A percentile compares a stretch with the other conserved stretches of the same genome.
Evolutionary conservation across 768 basidiomycete genomes (phyloP).

Genomic region (Auriscalpium microsporum): DNA sequence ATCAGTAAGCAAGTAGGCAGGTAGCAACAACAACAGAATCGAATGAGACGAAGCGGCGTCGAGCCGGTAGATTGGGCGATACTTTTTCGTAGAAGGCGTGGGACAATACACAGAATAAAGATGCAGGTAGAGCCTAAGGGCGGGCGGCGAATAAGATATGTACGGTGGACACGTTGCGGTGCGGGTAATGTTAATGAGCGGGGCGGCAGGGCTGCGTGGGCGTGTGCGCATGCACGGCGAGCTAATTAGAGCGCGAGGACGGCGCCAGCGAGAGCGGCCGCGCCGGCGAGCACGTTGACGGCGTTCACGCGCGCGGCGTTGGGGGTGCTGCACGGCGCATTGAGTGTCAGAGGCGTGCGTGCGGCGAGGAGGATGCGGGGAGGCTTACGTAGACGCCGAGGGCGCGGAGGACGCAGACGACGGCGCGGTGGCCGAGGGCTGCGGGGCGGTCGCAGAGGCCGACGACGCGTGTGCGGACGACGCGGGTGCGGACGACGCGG

Average conservation of each 20-base stretch:
- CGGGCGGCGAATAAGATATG: too few relatives aligned
- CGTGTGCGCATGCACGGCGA: too few relatives aligned
- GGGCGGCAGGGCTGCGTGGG: too few relatives aligned
- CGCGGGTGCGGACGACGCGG: neutral
- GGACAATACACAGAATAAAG: too few relatives aligned
- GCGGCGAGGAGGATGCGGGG: neutral
- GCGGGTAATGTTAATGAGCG: too few relatives aligned
- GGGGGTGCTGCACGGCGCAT: neutral
- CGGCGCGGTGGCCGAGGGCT: neutral
- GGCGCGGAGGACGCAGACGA: neutral
- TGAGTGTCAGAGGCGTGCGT: neutral
- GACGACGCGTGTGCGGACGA: neutral
- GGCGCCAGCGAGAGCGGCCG: constrained; percentile 7
- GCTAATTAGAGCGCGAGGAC: constrained; percentile 5
- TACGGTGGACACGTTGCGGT: too few relatives aligned
- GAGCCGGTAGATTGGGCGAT: too few relatives aligned
- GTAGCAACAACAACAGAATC: too few relatives aligned
- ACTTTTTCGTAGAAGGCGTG: too few relatives aligned
- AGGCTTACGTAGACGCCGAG: neutral
- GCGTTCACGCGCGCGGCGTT: constrained; percentile 1
- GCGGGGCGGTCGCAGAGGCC: neutral
- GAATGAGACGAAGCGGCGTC: too few relatives aligned
- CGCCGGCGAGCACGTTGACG: constrained; percentile 8
- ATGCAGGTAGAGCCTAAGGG: too few relatives aligned
- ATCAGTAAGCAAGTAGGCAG: too few relatives aligned